These are phyloP conservation scores for Nakaseomyces bracarensis DNA, from an alignment of 1,139 yeast species.

Conservation along the genomic window DNA sequence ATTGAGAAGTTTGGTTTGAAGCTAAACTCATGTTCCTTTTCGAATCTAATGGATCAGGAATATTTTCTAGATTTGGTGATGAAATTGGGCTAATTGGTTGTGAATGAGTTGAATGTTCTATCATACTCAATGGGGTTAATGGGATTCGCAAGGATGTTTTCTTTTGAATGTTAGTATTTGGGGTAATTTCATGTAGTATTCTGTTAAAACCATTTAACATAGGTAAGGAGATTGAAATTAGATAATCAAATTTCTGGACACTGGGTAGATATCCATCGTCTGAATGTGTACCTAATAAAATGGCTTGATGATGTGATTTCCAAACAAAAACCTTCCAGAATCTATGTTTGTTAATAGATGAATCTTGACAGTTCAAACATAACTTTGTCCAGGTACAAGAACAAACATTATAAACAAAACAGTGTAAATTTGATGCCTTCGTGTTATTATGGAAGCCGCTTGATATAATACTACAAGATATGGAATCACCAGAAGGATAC, in stretches of 20 bases:
- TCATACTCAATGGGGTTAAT: slow-evolving; percentile 1
- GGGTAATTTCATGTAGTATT: slow-evolving; percentile 6
- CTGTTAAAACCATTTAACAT: slow-evolving; percentile 47
- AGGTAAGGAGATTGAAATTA: slow-evolving; percentile 55
- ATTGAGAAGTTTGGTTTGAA: slow-evolving; percentile 30
- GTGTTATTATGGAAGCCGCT: slow-evolving; percentile 42
- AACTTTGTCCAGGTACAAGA: slow-evolving; percentile 62
- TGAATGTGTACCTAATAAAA: slow-evolving; percentile 42
- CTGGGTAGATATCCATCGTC: slow-evolving; percentile 46
- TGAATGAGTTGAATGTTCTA: neutral
- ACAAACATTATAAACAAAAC: slow-evolving; percentile 55
- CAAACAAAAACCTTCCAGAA: slow-evolving; percentile 65
- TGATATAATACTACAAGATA: slow-evolving; percentile 56
- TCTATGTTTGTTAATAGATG: slow-evolving; percentile 47
- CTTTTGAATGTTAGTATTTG: slow-evolving; percentile 14
- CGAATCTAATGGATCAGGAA: neutral
- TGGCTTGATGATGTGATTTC: slow-evolving; percentile 67
- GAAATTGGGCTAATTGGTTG: slow-evolving; percentile 6
- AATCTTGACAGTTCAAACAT: slow-evolving; percentile 45
- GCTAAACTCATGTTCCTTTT: slow-evolving; percentile 5
- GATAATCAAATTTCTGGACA: slow-evolving; percentile 49
- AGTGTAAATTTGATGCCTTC: slow-evolving; percentile 42
- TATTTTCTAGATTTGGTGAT: neutral
- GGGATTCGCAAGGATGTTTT: neutral
- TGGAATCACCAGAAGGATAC: slow-evolving; percentile 54